phyloP scores from a whole-genome alignment of 73 alveolate genomes.

The Blepharisma stoltei region DNA sequence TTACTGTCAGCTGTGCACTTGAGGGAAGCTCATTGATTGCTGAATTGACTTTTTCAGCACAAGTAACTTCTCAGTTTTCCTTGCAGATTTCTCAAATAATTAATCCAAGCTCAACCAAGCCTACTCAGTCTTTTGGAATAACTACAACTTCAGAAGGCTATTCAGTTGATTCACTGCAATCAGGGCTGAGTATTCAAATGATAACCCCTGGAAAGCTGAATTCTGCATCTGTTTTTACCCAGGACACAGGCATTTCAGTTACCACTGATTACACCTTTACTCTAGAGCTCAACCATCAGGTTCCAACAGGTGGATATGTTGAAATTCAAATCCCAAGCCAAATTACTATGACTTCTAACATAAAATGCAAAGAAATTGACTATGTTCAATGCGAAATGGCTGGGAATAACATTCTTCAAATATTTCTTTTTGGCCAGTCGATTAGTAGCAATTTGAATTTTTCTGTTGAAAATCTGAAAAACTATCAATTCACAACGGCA shows the following conservation, averaged over 20 bases:
- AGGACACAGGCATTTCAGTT: slow-evolving; percentile 31
- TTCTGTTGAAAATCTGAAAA: background rate
- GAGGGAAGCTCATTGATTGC: no score
- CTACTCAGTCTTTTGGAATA: slow-evolving; percentile 23
- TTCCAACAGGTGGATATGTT: slow-evolving; percentile 23
- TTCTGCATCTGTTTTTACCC: slow-evolving; percentile 31
- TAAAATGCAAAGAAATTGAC: slow-evolving; percentile 25
- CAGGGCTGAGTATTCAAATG: slow-evolving; percentile 37
- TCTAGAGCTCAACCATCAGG: slow-evolving; percentile 17
- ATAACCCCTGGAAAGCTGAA: slow-evolving; percentile 12
- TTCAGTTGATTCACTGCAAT: slow-evolving; percentile 30
- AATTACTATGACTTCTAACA: slow-evolving; percentile 34
- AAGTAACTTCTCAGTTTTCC: no score
- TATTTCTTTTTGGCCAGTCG: no score
- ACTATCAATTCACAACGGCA: background rate
- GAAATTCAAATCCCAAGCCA: slow-evolving; percentile 33
- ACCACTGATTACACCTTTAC: slow-evolving; percentile 23
- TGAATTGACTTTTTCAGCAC: no score
- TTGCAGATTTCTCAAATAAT: no score
- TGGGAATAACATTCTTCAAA: no score
- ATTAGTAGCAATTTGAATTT: background rate
- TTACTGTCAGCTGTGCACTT: no score
- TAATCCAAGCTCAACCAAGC: slow-evolving; percentile 40
- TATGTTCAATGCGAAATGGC: no score
- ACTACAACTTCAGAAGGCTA: slow-evolving; percentile 30